A percentile compares a stretch with the other conserved stretches of the same genome.
Conservation (phyloP, 2,329 filamentous ascomycete genomes). For the Neodidymelliopsis sp. region DNA sequence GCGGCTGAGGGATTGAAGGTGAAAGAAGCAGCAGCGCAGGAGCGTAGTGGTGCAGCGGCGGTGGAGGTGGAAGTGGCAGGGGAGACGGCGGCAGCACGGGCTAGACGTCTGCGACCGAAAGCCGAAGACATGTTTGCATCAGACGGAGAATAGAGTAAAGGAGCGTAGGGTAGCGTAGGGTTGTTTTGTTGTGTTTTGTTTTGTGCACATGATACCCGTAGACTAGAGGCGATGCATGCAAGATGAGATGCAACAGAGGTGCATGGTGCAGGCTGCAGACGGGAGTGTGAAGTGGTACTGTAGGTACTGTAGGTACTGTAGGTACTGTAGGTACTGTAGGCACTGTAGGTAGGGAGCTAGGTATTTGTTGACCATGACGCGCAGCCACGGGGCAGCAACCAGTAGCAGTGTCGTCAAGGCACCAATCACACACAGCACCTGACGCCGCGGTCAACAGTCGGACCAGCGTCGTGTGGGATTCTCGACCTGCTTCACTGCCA, state of each 20-base stretch:
- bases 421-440: conserved; percentile 14
- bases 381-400: neutral
- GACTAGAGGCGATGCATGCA: neutral
- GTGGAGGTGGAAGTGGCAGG: conserved; percentile 29
- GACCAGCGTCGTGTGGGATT: neutral
- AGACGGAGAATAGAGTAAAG: conserved; percentile 32
- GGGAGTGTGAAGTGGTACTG: too few species aligned
- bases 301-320: too few species aligned
- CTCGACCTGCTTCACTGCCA: neutral
- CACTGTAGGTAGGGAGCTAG: too few species aligned
- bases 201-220: conserved; percentile 22
- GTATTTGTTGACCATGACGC: conserved; percentile 21
- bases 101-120: conserved; percentile 43
- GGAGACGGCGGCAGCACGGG: conserved; percentile 47
- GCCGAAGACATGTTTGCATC: conserved; percentile 52
- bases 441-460: conserved; percentile 9
- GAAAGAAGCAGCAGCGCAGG: neutral
- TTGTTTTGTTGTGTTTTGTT: neutral
- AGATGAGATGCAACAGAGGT: too few species aligned
- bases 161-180: neutral
- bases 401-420: conserved; percentile 4
- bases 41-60: neutral
- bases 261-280: too few species aligned
- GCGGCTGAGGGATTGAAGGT: neutral
- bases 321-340: too few species aligned